Conservation (phyloP, 2,329 filamentous ascomycete species). For the Aspergillus felis region DNA sequence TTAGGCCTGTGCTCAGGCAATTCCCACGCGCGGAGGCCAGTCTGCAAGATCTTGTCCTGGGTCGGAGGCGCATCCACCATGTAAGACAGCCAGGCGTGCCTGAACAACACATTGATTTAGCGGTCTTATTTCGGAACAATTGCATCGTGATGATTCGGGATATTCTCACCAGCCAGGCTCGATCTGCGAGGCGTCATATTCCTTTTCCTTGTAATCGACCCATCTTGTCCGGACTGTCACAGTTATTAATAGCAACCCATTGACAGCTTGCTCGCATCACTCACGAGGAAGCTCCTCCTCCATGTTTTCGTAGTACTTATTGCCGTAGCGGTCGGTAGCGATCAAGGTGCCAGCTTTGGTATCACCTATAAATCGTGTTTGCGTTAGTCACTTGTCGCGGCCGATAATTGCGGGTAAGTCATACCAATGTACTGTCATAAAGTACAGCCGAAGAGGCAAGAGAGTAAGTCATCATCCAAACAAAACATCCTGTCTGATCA, state of each 20-base stretch:
- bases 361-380: constrained; percentile 62
- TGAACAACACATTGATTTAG: constrained; percentile 20
- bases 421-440: constrained; percentile 41
- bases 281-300: constrained; percentile 83
- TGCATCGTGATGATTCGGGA: not conserved
- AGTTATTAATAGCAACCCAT: constrained; percentile 11
- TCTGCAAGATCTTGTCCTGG: constrained; percentile 67
- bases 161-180: constrained; percentile 75
- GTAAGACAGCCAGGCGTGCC: constrained; percentile 97
- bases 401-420: constrained; percentile 9
- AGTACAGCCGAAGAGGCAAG: not conserved
- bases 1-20: constrained; percentile 68
- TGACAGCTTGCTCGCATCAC: constrained; percentile 27
- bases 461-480: constrained; percentile 19
- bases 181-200: constrained; percentile 63
- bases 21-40: constrained; percentile 71
- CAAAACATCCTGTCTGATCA: not conserved
- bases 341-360: constrained; percentile 90
- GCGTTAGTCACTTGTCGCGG: constrained; percentile 17
- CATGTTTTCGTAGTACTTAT: constrained; percentile 96
- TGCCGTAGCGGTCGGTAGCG: constrained; percentile 83
- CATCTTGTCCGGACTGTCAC: constrained; percentile 81
- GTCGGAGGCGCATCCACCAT: constrained; percentile 80
- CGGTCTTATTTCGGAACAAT: not conserved
- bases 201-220: constrained; percentile 91